A percentile compares a stretch with the other conserved stretches of the same genome.
Conservation (phyloP, 1,284 basidiomycete genomes). For the Heterobasidion annosum region DNA sequence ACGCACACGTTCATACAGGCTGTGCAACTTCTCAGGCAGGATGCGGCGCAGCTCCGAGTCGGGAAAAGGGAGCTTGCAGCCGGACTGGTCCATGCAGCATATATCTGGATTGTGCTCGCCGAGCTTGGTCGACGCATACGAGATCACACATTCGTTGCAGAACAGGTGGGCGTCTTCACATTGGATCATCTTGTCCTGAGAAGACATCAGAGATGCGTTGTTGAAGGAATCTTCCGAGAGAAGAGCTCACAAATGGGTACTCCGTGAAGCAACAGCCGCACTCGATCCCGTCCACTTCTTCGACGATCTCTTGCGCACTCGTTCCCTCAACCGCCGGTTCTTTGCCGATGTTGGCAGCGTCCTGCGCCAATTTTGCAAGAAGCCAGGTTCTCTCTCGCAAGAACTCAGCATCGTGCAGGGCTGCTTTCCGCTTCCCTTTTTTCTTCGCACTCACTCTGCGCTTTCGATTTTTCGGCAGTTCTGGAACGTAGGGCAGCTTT, state of each 20-base stretch:
- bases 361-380: slow-evolving; percentile 21
- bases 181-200: slow-evolving; percentile 72
- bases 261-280: slow-evolving; percentile 78
- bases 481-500: slow-evolving; percentile 30
- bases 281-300: slow-evolving; percentile 51
- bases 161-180: slow-evolving; percentile 67
- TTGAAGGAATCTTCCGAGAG: neutral
- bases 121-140: slow-evolving; percentile 24
- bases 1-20: slow-evolving; percentile 67
- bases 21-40: slow-evolving; percentile 51
- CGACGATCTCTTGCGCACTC: slow-evolving; percentile 21
- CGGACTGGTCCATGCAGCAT: slow-evolving; percentile 74
- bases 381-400: slow-evolving; percentile 36
- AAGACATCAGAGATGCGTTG: neutral
- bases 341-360: slow-evolving; percentile 19
- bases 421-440: slow-evolving; percentile 27
- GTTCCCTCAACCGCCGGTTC: slow-evolving; percentile 15
- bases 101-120: slow-evolving; percentile 37
- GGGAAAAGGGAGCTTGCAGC: slow-evolving; percentile 62
- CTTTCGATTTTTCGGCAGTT: slow-evolving; percentile 19
- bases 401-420: slow-evolving; percentile 23
- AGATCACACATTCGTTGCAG: slow-evolving; percentile 37
- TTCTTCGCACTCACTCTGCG: slow-evolving; percentile 15
- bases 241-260: slow-evolving; percentile 58
- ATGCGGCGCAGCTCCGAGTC: slow-evolving; percentile 58